Evolutionary conservation across 108 stramenopile genomes (phyloP).

Genomic region (Nitzschia sp.): DNA sequence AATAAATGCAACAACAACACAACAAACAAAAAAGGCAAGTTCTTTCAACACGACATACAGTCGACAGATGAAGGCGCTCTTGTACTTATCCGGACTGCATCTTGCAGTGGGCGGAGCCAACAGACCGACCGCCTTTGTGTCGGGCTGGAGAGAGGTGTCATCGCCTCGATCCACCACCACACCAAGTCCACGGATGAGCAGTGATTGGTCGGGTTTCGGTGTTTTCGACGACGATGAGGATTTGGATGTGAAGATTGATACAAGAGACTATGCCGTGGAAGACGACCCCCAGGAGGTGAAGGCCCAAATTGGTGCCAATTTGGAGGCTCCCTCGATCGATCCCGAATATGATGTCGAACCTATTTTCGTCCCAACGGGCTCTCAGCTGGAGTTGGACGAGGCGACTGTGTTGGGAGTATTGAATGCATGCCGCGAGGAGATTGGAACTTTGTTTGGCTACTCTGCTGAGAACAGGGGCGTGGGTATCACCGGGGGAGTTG

Average conservation of each 20-base stretch:
- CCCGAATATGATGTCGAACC: constrained; percentile 48
- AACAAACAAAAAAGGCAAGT: too few relatives aligned
- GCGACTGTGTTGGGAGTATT: constrained; percentile 74
- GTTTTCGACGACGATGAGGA: constrained; percentile 68
- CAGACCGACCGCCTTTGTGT: background rate
- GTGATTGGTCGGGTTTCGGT: constrained; percentile 48
- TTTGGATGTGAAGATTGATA: constrained; percentile 27
- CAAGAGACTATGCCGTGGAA: constrained; percentile 64
- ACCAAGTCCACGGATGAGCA: background rate
- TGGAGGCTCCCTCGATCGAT: constrained; percentile 57
- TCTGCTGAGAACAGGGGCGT: constrained; percentile 89
- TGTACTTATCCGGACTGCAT: background rate
- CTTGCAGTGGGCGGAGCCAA: background rate
- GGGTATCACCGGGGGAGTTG: constrained; percentile 94
- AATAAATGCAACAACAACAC: too few relatives aligned
- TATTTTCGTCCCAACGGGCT: constrained; percentile 53
- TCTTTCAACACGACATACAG: too few relatives aligned
- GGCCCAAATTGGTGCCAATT: constrained; percentile 58
- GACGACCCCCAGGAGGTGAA: constrained; percentile 76
- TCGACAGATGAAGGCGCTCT: background rate
- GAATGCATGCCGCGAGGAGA: constrained; percentile 74
- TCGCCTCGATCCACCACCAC: background rate
- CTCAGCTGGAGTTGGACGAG: constrained; percentile 62
- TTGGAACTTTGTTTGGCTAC: constrained; percentile 93
- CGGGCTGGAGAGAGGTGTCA: background rate